Evolutionary conservation across 2,329 filamentous ascomycete species (phyloP), one percentile per base, ranked within the genome.

Genomic region (Alternaria rosae): DNA sequence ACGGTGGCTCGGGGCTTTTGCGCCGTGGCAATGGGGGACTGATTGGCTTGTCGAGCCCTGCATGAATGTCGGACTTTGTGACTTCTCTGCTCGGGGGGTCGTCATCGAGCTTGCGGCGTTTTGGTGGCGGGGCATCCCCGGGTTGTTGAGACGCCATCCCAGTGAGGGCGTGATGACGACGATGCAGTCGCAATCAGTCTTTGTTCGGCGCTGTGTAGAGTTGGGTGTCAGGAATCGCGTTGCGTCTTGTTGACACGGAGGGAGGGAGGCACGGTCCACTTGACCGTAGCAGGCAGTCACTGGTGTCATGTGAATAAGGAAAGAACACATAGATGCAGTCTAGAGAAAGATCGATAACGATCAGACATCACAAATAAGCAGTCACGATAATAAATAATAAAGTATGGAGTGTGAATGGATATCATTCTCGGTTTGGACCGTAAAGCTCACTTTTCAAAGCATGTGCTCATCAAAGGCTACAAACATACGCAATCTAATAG

Each of bases 401-500:
- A 59, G 23, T 64, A 9, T 35, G 30, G 35, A 38, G 30, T 30
- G 53, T 67, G 25, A 52, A 64, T 64, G 59, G 38, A 63, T 68
- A 55, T 69, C 60, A 69, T 72, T 70, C 54, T 71, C 58, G 56
- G 52, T 68, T 58, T 58, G 64, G 61, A 57, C 66, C 61, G 59
- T 58, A 61, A 58, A 61, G 65, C 61, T 65, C 61, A 70, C 53
- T 66, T 68, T 66, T 65, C 54, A 45, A 60, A 68, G 71, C 74
- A 54, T 60, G 30, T 50, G 62, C 62, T 68, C 48, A 52, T 61
- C 52, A 51, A 64, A 71, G 67, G 68, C 68, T 68, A 50, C 64
- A 71, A 72, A 69, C 70, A 71, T 70, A 70, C 68, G 64, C 72
- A 62, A 53, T 77, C 71, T 77, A 77, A 68, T 63, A 61, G 60